phyloP scores from a whole-genome alignment of 768 basidiomycete species.

The Russula emetica region DNA sequence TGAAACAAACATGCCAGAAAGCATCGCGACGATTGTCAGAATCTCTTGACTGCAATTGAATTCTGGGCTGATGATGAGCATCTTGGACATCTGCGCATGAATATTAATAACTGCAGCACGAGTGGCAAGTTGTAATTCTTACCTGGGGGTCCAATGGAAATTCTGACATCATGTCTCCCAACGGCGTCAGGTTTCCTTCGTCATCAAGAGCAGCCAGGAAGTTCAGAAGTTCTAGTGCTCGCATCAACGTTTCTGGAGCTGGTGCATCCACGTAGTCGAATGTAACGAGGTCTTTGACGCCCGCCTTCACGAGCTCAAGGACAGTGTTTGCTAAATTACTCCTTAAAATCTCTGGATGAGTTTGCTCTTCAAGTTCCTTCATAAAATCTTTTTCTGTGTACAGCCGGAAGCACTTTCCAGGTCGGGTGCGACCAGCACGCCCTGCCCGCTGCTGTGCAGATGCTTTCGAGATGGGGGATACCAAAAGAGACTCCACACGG shows the following conservation, averaged over 20 bases:
- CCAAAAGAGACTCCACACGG: slow-evolving; percentile 88
- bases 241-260: slow-evolving; percentile 95
- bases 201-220: slow-evolving; percentile 91
- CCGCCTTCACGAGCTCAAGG: slow-evolving; percentile 89
- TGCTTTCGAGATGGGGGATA: slow-evolving; percentile 94
- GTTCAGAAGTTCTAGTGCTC: slow-evolving; percentile 90
- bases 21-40: slow-evolving; percentile 91
- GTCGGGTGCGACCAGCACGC: slow-evolving; percentile 91
- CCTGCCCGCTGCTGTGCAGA: slow-evolving; percentile 95
- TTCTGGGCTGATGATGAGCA: slow-evolving; percentile 91
- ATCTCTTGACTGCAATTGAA: slow-evolving; percentile 97
- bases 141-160: slow-evolving; percentile 99
- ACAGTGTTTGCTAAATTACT: slow-evolving; percentile 93
- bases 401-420: slow-evolving; percentile 94
- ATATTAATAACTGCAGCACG: neutral
- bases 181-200: slow-evolving; percentile 81
- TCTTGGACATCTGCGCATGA: slow-evolving; percentile 68
- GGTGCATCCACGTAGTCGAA: slow-evolving; percentile 93
- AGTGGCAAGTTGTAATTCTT: neutral
- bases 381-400: slow-evolving; percentile 98
- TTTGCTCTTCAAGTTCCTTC: slow-evolving; percentile 93
- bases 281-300: slow-evolving; percentile 85
- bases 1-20: slow-evolving; percentile 60
- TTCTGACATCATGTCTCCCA: slow-evolving; percentile 93
- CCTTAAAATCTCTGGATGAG: slow-evolving; percentile 91